Evolutionary conservation across 306 rosid species (phyloP).

Genomic region (Lablab purpureus): DNA sequence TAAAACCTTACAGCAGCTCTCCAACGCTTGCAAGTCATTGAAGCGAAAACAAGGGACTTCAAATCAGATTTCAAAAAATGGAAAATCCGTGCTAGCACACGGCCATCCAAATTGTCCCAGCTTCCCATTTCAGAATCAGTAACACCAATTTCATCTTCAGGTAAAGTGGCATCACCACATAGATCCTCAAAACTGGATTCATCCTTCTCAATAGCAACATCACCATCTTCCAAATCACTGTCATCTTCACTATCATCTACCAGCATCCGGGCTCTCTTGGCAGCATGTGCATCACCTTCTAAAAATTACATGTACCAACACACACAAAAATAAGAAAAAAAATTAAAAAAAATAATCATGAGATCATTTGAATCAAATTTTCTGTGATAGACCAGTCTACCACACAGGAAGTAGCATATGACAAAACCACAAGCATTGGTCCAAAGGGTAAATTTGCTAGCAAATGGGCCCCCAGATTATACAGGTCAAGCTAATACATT

Average conservation of each 20-base stretch:
- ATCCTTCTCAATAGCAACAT: constrained; percentile 55
- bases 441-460: constrained; percentile 13
- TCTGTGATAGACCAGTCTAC: neutral
- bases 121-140: constrained; percentile 58
- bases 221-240: constrained; percentile 64
- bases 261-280: constrained; percentile 83
- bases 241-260: constrained; percentile 77
- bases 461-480: neutral
- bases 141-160: constrained; percentile 52
- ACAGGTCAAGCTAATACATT: neutral
- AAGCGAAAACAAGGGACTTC: constrained; percentile 77
- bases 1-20: constrained; percentile 76
- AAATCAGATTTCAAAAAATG: constrained; percentile 82
- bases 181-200: constrained; percentile 79
- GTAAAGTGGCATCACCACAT: constrained; percentile 68
- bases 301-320: constrained; percentile 50
- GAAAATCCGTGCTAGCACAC: constrained; percentile 75
- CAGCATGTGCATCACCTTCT: constrained; percentile 77
- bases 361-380: constrained; percentile 25
- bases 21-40: constrained; percentile 94
- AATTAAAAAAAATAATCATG: constrained; percentile 4
- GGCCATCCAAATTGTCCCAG: constrained; percentile 86
- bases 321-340: constrained; percentile 16
- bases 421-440: constrained; percentile 28
- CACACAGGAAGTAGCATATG: neutral